Evolutionary conservation across 441 rosid genomes (phyloP), one percentile per base, ranked within the genome.

Genomic region (Eutrema salsugineum): DNA sequence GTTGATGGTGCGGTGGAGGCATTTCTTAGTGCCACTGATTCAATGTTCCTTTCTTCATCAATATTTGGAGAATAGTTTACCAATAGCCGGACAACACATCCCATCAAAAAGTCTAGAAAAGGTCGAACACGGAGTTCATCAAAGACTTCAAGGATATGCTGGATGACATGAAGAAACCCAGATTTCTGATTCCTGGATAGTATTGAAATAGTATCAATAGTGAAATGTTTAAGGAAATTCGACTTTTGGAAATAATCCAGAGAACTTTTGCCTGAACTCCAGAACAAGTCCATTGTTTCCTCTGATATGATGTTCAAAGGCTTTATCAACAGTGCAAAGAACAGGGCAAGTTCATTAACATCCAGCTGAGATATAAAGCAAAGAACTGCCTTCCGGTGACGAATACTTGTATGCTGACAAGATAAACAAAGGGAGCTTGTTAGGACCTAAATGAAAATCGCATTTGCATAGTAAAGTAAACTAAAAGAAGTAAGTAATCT

Each of bases 131-230:
- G 97, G 22, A 78, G 64, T 78, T 89, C 94, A 85, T 89, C 98
- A 85, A 96, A 91, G 77, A 86, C 89, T 70, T 77, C 86, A 66
- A 96, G 83, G 77, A 90, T 73, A 67, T 89, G 93, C 76, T 89
- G 89, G 78, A 93, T 79, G 56, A 96, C 99, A 77, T 93, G 96
- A 75, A 96, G 82, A 83, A 91, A 91, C 35, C 93, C 97, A 73
- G 78, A 86, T 79, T 75, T 83, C 83, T 86, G 90, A 84, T 96
- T 91, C 89, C 85, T 88, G 44, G 97, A 81, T 27, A 96, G 68
- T 36, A 80, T 79, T 10, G 82, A 77, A 33, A 91, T 65, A 78
- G 80, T 78, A 71, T 96, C 96, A 66, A 68, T 53, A 14, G 88
- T 80, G 70, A 93, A 90, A 79, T 75, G 80, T 73, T 84, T 83